These are phyloP conservation scores for Diplocarpon rosae DNA, from an alignment of 2,329 filamentous ascomycete species.

Conservation along the genomic window DNA sequence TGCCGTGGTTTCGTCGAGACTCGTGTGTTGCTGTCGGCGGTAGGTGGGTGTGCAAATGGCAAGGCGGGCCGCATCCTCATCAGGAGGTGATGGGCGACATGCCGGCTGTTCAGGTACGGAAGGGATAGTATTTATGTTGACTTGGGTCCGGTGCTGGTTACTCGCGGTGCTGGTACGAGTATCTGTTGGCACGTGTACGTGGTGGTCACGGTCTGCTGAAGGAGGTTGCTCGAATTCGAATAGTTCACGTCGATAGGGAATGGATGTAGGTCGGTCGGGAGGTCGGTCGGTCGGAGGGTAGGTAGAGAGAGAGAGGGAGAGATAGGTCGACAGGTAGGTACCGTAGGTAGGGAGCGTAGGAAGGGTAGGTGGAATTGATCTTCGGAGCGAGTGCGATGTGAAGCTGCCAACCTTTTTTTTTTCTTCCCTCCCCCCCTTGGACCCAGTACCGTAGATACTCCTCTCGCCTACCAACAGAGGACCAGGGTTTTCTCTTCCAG, in stretches of 20 bases:
- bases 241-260: too few relatives aligned
- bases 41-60: background rate
- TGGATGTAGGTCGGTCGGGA: slow-evolving; percentile 14
- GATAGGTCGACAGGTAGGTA: too few relatives aligned
- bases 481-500: too few relatives aligned
- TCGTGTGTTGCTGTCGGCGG: slow-evolving; percentile 3
- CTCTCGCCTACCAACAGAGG: too few relatives aligned
- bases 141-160: slow-evolving; percentile 11
- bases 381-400: too few relatives aligned
- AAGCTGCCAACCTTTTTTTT: too few relatives aligned
- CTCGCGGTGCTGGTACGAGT: slow-evolving; percentile 4
- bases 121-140: slow-evolving; percentile 2
- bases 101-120: background rate
- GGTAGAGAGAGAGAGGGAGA: too few relatives aligned
- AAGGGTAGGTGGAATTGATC: too few relatives aligned
- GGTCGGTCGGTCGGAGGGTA: too few relatives aligned
- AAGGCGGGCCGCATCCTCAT: slow-evolving; percentile 16
- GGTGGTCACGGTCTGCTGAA: slow-evolving; percentile 21
- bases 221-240: slow-evolving; percentile 13
- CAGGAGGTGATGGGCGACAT: slow-evolving; percentile 20
- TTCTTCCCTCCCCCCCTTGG: too few relatives aligned
- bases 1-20: slow-evolving; percentile 6
- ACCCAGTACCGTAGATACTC: too few relatives aligned
- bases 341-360: too few relatives aligned
- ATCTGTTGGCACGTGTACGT: slow-evolving; percentile 20